Evolutionary conservation across 2,329 filamentous ascomycete genomes (phyloP), one percentile per base, ranked within the genome.

Genomic region (Trichoderma polysporum): DNA sequence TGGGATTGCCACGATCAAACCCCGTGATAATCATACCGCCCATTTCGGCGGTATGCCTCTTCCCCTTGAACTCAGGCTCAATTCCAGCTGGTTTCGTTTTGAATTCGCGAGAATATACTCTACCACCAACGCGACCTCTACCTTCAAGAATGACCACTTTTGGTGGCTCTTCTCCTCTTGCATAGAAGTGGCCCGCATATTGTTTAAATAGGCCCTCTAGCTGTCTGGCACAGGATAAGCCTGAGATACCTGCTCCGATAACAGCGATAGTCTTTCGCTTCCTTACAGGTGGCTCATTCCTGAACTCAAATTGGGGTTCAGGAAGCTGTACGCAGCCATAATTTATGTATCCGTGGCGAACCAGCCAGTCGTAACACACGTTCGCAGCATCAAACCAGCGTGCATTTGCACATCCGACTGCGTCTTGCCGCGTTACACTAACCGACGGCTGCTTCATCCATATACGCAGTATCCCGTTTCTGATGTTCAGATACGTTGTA

Each of bases 21-120:
- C 95, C 95, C 37, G 96, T 97, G 69, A 99, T 93, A 68, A 99
- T 98, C 84, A 99, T 97, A 65, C 94, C 95, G 31, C 95, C 95
- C 89, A 97, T 96, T 77, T 99, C 95, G 35, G 93, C 95, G 22
- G 94, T 98, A 74, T 90, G 91, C 59, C 88, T 82, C 69, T 83
- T 85, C 9, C 82, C 84, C 79, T 86, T 76, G 84, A 86, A 79
- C 75, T 71, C 82, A 73, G 75, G 83, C 79, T 75, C 88, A 72
- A 70, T 80, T 78, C 74, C 82, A 75, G 66, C 82, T 78, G 76
- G 86, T 77, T 81, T 90, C 80, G 81, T 88, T 84, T 82, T 81
- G 69, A 90, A 85, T 27, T 85, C 80, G 62, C 86, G 93, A 62
- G 95, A 99, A 79, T 97, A 98, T 22, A 99, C 93, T 71, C 95